phyloP scores from a whole-genome alignment of 2,329 filamentous ascomycete species.

The Macrophomina phaseolina region DNA sequence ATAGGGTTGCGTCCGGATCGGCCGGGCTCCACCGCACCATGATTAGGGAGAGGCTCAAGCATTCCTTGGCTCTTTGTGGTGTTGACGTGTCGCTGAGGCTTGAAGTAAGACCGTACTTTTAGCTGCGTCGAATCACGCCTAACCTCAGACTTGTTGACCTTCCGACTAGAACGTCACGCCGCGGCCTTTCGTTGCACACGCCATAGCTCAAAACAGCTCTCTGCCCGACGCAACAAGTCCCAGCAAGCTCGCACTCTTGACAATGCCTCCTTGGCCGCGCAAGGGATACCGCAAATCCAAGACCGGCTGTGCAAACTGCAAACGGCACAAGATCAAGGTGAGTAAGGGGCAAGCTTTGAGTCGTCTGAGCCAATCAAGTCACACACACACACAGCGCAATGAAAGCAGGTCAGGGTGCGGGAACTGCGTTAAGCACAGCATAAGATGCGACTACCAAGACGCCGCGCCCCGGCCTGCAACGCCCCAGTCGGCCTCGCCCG shows the following conservation, averaged over 20 bases:
- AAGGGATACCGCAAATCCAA: slow-evolving; percentile 24
- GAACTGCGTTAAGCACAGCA: slow-evolving; percentile 40
- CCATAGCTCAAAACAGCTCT: not conserved
- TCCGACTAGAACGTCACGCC: no score
- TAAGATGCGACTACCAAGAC: slow-evolving; percentile 34
- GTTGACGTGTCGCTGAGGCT: slow-evolving; percentile 20
- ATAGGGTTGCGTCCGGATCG: slow-evolving; percentile 22
- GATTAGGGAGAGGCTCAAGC: slow-evolving; percentile 1
- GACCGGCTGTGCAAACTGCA: slow-evolving; percentile 17
- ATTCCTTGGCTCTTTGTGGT: not conserved
- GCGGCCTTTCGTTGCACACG: not conserved
- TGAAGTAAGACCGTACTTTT: not conserved
- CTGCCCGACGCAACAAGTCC: not conserved
- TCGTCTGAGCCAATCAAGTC: not conserved
- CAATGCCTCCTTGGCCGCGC: slow-evolving; percentile 19
- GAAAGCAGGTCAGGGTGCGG: slow-evolving; percentile 38
- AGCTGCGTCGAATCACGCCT: slow-evolving; percentile 17
- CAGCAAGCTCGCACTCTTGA: not conserved
- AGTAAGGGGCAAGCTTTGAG: not conserved
- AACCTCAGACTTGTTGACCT: not conserved
- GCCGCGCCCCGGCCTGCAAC: not conserved
- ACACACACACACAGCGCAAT: slow-evolving; percentile 34
- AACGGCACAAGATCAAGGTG: slow-evolving; percentile 22
- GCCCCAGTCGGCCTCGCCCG: not conserved
- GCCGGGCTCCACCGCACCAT: not conserved